Conservation (phyloP, 176 grass and related monocot genomes). For the Leersia perrieri region DNA sequence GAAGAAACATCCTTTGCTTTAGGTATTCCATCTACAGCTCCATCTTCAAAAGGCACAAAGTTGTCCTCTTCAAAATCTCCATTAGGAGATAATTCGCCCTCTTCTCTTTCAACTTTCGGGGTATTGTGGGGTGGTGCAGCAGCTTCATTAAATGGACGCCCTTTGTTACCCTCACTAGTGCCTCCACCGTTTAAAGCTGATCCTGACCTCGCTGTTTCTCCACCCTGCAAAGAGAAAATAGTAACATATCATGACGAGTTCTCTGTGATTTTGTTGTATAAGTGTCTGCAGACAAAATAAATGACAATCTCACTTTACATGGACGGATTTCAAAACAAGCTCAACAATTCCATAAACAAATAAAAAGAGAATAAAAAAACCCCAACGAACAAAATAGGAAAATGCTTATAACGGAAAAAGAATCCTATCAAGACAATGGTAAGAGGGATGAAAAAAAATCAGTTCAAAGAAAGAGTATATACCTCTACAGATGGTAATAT, state of each 20-base stretch:
- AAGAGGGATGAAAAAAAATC: background rate
- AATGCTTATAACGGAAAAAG: background rate
- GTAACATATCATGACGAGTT: slow-evolving; percentile 2
- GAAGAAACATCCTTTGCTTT: slow-evolving; percentile 58
- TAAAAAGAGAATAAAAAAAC: background rate
- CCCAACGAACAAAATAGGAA: background rate
- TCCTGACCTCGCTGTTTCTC: slow-evolving; percentile 25
- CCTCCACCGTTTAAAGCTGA: slow-evolving; percentile 49
- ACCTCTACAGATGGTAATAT: slow-evolving; percentile 56
- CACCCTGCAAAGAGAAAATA: slow-evolving; percentile 35
- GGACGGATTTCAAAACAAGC: background rate
- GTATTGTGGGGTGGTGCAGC: slow-evolving; percentile 38
- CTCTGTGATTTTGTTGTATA: background rate
- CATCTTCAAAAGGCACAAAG: slow-evolving; percentile 76
- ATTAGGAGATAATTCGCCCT: slow-evolving; percentile 95
- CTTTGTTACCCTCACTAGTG: slow-evolving; percentile 53
- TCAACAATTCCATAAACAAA: slow-evolving; percentile 20
- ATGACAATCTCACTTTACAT: background rate
- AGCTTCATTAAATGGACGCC: slow-evolving; percentile 43
- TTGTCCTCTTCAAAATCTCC: slow-evolving; percentile 94
- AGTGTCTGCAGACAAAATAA: background rate
- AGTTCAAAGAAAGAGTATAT: background rate
- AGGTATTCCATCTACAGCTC: slow-evolving; percentile 25
- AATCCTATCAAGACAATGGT: background rate
- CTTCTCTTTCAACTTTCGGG: slow-evolving; percentile 91